Evolutionary conservation across 495 filamentous ascomycete genomes (phyloP).

Genomic region (Ascodesmis nigricans): DNA sequence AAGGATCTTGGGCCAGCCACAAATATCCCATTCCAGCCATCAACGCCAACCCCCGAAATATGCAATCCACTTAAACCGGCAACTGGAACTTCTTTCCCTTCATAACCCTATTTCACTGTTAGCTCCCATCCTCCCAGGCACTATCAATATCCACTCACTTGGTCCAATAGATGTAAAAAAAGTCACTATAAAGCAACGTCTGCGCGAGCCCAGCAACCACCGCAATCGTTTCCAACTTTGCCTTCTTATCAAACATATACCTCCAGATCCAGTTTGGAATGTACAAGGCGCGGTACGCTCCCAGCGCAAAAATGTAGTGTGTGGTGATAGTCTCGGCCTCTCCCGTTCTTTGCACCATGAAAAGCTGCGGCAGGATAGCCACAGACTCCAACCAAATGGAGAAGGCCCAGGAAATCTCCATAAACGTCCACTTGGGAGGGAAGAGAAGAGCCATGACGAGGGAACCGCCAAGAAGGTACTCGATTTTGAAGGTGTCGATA

Average conservation of each 20-base stretch:
- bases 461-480: conserved; percentile 69
- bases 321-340: conserved; percentile 97
- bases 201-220: conserved; percentile 74
- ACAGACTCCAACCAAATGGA: conserved; percentile 94
- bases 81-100: conserved; percentile 78
- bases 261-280: conserved; percentile 97
- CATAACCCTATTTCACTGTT: conserved; percentile 34
- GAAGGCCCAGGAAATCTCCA: conserved; percentile 84
- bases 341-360: conserved; percentile 91
- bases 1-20: too few species aligned
- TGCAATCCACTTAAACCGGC: too few species aligned
- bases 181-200: conserved; percentile 90
- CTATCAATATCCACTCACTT: too few species aligned
- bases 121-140: too few species aligned
- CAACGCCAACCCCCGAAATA: too few species aligned
- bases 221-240: conserved; percentile 58
- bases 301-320: conserved; percentile 93
- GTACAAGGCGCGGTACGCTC: conserved; percentile 75
- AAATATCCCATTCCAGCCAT: too few species aligned
- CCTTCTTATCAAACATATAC: conserved; percentile 44
- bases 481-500: conserved; percentile 85
- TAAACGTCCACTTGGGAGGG: conserved; percentile 50
- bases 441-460: conserved; percentile 59
- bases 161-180: conserved; percentile 98
- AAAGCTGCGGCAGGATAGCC: conserved; percentile 88